Evolutionary conservation across 2,329 filamentous ascomycete genomes (phyloP).

Genomic region (Cladorrhinum sp.): DNA sequence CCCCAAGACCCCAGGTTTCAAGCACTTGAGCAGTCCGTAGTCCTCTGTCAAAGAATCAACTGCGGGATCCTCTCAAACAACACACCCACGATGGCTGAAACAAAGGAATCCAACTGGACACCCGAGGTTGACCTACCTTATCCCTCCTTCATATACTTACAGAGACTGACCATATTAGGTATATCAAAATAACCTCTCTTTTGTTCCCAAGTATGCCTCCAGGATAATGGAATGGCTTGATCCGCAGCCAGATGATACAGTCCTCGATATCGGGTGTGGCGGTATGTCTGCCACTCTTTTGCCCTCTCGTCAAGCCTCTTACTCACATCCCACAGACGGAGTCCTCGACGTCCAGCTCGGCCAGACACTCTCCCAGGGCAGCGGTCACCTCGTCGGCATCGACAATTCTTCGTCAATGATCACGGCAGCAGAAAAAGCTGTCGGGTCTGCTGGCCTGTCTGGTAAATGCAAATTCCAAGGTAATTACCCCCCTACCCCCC

Average conservation of each 20-base stretch:
- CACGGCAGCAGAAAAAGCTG: constrained; percentile 44
- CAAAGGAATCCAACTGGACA: constrained; percentile 38
- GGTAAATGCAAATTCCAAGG: constrained; percentile 45
- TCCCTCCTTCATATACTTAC: neutral
- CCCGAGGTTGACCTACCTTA: constrained; percentile 33
- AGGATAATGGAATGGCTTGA: constrained; percentile 59
- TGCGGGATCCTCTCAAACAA: neutral
- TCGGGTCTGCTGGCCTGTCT: constrained; percentile 31
- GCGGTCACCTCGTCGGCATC: constrained; percentile 51
- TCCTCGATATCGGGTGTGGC: constrained; percentile 64
- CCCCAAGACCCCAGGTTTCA: neutral
- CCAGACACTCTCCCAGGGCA: constrained; percentile 43
- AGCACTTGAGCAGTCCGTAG: neutral
- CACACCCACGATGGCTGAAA: constrained; percentile 20
- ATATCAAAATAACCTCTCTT: constrained; percentile 60
- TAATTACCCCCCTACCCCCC: constrained; percentile 23
- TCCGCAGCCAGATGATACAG: constrained; percentile 53
- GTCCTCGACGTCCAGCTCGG: constrained; percentile 55
- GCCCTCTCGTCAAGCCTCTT: neutral
- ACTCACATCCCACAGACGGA: constrained; percentile 45
- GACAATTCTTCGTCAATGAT: constrained; percentile 62
- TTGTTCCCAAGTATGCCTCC: constrained; percentile 59
- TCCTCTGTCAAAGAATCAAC: neutral
- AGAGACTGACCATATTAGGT: constrained; percentile 37
- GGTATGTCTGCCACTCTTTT: no score